Evolutionary conservation across 495 filamentous ascomycete species (phyloP), one percentile per base, ranked within the genome.

Genomic region (Aspergillus homomorphus): DNA sequence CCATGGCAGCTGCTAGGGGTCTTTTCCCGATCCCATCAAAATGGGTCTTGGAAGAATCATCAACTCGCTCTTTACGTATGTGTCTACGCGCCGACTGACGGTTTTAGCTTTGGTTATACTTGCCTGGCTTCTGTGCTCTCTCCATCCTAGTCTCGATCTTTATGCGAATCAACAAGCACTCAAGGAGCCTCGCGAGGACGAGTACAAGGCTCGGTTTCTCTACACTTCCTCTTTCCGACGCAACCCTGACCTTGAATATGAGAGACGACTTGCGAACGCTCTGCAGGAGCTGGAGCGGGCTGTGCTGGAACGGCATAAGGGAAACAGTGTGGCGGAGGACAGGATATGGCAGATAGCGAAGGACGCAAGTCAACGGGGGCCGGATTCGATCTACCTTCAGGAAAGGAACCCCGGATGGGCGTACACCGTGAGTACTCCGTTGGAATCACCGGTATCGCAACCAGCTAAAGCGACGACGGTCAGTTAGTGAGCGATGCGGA

Each of bases 311-410:
- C 23, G 55, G 8, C 51, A 55, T 15, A 45, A 49, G 22, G 58
- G 55, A 1, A 23, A 63, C 5, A 45, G 51, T n/a, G 45, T 51
- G 2, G 59, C 60, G 0, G 43, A 64, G 5, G 57, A 70, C 16
- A 67, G 59, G 1, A 58, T 77, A 41, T 77, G 73, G 74, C 74
- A 77, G 62, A 72, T 76, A 23, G 22, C 22, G 22, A 51, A 19
- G n/a, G 49, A 51, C 49, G 28, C 60, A 55, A 28, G 64, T 51
- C 18, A 66, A 3, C 61, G 73, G 30, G 65, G 66, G 1, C 42
- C 60, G 0, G 71, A 74, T 42, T 76, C 73, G 0, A 41, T 65
- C 0, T 12, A 44, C 6, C 71, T 75, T n/a, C 63, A 73, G 51
- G 46, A 68, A 12, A 50, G 44, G 24, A 77, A 77, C 28, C 19